Conservation (phyloP, 805 yeast species). For the Diddensiella transvaalensis region DNA sequence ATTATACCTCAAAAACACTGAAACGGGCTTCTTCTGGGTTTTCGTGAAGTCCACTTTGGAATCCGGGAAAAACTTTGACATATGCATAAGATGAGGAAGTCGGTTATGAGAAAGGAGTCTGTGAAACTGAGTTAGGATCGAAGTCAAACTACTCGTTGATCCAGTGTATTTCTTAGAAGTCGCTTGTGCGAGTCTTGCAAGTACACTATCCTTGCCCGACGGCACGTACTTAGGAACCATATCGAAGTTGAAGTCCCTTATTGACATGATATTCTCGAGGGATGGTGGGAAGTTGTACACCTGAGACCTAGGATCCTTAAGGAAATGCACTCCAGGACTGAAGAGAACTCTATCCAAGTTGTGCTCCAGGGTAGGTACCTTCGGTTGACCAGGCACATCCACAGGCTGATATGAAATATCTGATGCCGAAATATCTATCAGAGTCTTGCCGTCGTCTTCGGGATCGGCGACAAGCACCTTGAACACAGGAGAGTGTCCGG, state of each 20-base stretch:
- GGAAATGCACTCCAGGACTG: conserved; percentile 74
- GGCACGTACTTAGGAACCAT: conserved; percentile 56
- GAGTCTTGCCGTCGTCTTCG: too few species aligned
- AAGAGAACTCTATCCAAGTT: conserved; percentile 68
- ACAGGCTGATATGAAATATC: conserved; percentile 16
- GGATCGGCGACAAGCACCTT: too few species aligned
- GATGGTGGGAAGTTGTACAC: conserved; percentile 65
- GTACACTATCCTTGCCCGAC: conserved; percentile 58
- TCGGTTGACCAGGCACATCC: conserved; percentile 26
- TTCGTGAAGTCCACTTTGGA: conserved; percentile 36
- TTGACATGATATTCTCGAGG: conserved; percentile 55
- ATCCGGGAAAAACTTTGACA: conserved; percentile 45
- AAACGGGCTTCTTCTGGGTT: conserved; percentile 50
- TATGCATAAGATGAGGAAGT: conserved; percentile 43
- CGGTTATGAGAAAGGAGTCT: conserved; percentile 59
- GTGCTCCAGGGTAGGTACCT: conserved; percentile 58
- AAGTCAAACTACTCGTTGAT: conserved; percentile 87
- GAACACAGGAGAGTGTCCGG: too few species aligned
- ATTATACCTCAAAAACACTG: conserved; percentile 52
- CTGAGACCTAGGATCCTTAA: conserved; percentile 74
- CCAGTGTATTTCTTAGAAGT: conserved; percentile 49
- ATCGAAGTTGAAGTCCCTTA: conserved; percentile 63
- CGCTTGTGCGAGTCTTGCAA: conserved; percentile 47
- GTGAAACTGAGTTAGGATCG: conserved; percentile 70
- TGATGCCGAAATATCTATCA: background rate